Evolutionary conservation across 1,284 basidiomycete genomes (phyloP).

Genomic region (Ceratobasidium sp.): DNA sequence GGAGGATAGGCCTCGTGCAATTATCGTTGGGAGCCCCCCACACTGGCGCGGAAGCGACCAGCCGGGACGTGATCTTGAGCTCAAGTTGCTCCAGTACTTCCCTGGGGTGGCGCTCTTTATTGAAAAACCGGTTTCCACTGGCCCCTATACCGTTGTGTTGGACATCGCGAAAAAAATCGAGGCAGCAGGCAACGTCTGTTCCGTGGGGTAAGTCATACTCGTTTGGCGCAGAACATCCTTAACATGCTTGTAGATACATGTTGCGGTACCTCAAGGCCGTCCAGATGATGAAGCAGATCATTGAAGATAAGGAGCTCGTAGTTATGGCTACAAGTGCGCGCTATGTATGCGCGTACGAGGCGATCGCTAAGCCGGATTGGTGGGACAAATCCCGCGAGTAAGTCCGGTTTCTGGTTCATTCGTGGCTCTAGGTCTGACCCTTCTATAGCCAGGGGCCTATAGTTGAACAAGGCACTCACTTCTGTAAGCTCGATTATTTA

Average conservation of each 20-base stretch:
- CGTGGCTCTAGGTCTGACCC: slow-evolving; percentile 49
- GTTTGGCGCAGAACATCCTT: slow-evolving; percentile 36
- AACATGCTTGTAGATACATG: slow-evolving; percentile 66
- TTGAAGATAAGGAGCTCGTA: slow-evolving; percentile 93
- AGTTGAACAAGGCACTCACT: slow-evolving; percentile 95
- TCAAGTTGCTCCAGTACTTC: slow-evolving; percentile 89
- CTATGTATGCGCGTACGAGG: slow-evolving; percentile 93
- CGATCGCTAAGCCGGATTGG: slow-evolving; percentile 93
- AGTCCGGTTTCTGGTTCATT: neutral
- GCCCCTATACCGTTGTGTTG: slow-evolving; percentile 63
- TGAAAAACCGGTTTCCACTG: slow-evolving; percentile 94
- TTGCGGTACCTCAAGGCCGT: slow-evolving; percentile 93
- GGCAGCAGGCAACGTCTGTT: slow-evolving; percentile 79
- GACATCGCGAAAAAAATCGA: slow-evolving; percentile 67
- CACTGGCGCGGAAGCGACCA: slow-evolving; percentile 88
- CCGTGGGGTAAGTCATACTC: slow-evolving; percentile 76
- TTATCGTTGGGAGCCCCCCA: slow-evolving; percentile 93
- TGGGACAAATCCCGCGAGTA: slow-evolving; percentile 95
- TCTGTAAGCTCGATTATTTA: slow-evolving; percentile 57
- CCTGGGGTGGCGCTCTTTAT: slow-evolving; percentile 92
- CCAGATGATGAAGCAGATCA: slow-evolving; percentile 98
- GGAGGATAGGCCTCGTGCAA: slow-evolving; percentile 65
- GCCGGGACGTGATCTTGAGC: slow-evolving; percentile 87
- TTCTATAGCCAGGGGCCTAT: slow-evolving; percentile 83
- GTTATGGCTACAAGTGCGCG: slow-evolving; percentile 97